Base-by-base conservation (phyloP, 2,329 filamentous ascomycete genomes). In the Huntiella decipiens region DNA sequence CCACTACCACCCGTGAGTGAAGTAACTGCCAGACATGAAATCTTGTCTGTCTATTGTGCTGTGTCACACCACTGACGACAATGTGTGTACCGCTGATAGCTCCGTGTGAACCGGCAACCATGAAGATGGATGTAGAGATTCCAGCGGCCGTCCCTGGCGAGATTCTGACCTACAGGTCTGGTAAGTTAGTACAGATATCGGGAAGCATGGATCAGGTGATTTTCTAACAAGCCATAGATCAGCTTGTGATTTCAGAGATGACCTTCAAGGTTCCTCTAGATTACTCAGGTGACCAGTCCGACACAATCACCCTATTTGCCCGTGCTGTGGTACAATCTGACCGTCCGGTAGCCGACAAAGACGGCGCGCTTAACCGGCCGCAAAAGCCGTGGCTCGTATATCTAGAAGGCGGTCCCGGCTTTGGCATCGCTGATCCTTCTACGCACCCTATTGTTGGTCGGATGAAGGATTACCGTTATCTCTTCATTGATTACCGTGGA, bases 401-500 rank as follows among this genome's bases (percentile, higher is more conserved):
- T 57, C 70, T 93, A 11, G 80, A 92, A 63, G 88, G 88, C 52
- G 88, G 88, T 0, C 88, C 87, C 0, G 87, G 87, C 3, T 77
- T 81, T 56, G 77, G 80, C 50, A 87, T 83, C 56, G 67, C 71
- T 4, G 67, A 79, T 43, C 87, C 88, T 1, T 79, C 92, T 57
- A 72, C 82, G 49, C 73, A 77, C 50, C 66, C 77, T 5, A 73
- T 85, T 57, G 81, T 82, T n/a, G 71, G 75, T 31, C 65, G 70
- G 28, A 68, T 95, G 4, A 75, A 79, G 50, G 87, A 87, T 12
- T 95, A 94, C 56, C 82, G 92, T 59, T 66, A 85, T 39, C 71
- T 96, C 2, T 79, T 81, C 52, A 70, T 96, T n/a, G 88, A 96
- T 59, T 87, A 94, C 59, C 76, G 88, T 43, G 88, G 88, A 10